These are phyloP conservation scores for Choanephora cucurbitarum DNA, from an alignment of 371 early-diverging fungal genomes.

Conservation along the genomic window DNA sequence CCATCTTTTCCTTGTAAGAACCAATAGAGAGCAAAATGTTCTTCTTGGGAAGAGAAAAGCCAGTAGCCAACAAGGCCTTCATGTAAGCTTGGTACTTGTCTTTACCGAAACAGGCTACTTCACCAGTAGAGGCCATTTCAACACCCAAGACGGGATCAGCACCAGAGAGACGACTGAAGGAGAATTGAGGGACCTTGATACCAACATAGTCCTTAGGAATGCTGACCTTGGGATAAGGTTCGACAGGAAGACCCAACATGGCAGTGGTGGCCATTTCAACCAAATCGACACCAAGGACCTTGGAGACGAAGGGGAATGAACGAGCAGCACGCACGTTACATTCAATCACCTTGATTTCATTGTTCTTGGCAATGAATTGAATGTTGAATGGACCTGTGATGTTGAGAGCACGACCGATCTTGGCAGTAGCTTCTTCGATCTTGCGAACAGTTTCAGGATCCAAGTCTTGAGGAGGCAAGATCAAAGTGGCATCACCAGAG, in stretches of 20 bases:
- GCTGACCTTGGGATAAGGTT: constrained; percentile 67
- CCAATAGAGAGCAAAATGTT: constrained; percentile 92
- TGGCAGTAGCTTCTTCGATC: constrained; percentile 82
- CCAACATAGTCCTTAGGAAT: constrained; percentile 73
- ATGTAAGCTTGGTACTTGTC: constrained; percentile 95
- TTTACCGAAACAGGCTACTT: constrained; percentile 96
- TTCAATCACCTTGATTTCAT: constrained; percentile 95
- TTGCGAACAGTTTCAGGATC: constrained; percentile 86
- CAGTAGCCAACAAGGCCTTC: constrained; percentile 91
- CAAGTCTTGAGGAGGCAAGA: constrained; percentile 90
- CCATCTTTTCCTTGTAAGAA: constrained; percentile 94
- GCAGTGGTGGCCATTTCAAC: constrained; percentile 94
- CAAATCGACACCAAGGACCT: constrained; percentile 87
- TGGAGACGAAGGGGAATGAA: constrained; percentile 95
- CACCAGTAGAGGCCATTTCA: constrained; percentile 98
- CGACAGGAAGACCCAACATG: constrained; percentile 79
- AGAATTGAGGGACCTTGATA: constrained; percentile 96
- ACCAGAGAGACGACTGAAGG: constrained; percentile 90
- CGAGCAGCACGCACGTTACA: constrained; percentile 96
- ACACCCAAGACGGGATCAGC: constrained; percentile 97
- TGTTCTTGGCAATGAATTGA: constrained; percentile 94
- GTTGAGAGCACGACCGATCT: constrained; percentile 88
- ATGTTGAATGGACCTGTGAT: constrained; percentile 97
- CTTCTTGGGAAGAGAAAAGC: constrained; percentile 88
- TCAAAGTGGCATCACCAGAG: constrained; percentile 95